Evolutionary conservation across 2,329 filamentous ascomycete genomes (phyloP).

Genomic region (Trematosphaeria pertusa): DNA sequence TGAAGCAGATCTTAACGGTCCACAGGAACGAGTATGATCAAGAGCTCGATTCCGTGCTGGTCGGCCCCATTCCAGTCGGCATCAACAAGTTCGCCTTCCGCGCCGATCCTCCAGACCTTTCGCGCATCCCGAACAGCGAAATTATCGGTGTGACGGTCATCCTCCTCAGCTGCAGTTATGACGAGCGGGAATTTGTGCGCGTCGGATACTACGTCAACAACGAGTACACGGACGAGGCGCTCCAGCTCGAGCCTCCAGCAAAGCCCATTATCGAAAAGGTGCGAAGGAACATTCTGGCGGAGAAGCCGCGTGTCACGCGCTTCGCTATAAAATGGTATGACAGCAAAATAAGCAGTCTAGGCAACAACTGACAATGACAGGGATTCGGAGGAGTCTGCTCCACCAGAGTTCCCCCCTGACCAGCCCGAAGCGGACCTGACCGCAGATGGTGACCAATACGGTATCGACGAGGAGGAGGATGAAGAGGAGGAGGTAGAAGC

Average conservation of each 20-base stretch:
- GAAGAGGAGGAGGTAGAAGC: slow-evolving; percentile 72
- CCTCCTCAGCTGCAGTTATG: slow-evolving; percentile 94
- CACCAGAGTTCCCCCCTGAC: slow-evolving; percentile 94
- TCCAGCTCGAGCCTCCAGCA: slow-evolving; percentile 85
- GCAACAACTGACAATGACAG: slow-evolving; percentile 56
- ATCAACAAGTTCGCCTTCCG: slow-evolving; percentile 99
- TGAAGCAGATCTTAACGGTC: slow-evolving; percentile 14
- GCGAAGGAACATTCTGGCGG: slow-evolving; percentile 87
- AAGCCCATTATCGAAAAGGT: slow-evolving; percentile 95
- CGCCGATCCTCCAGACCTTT: slow-evolving; percentile 88
- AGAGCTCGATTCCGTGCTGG: slow-evolving; percentile 94
- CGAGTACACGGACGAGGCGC: slow-evolving; percentile 92
- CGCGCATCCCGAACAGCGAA: slow-evolving; percentile 90
- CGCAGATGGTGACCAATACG: slow-evolving; percentile 86
- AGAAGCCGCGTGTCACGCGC: slow-evolving; percentile 96
- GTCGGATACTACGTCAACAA: slow-evolving; percentile 99
- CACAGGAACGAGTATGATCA: slow-evolving; percentile 92
- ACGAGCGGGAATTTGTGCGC: slow-evolving; percentile 94
- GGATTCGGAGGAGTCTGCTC: slow-evolving; percentile 97
- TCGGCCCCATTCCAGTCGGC: slow-evolving; percentile 95
- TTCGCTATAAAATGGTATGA: slow-evolving; percentile 98
- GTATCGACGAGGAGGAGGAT: slow-evolving; percentile 81
- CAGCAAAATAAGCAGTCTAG: slow-evolving; percentile 3
- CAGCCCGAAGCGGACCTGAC: slow-evolving; percentile 92
- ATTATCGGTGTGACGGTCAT: slow-evolving; percentile 97